Conservation (phyloP, 441 rosid genomes). For the Dalechampia spathulata region DNA sequence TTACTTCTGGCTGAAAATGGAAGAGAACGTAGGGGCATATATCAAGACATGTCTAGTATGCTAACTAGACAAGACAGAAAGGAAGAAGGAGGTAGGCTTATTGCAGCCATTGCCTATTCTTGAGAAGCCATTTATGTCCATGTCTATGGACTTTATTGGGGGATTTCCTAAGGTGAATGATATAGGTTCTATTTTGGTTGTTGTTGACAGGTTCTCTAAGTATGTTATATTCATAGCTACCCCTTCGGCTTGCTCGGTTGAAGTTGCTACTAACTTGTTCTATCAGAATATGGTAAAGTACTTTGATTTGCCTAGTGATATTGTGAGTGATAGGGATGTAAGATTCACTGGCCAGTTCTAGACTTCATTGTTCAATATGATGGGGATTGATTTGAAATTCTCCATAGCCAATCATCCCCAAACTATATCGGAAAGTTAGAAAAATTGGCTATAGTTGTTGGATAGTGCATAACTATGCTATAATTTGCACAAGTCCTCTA, state of each 20-base stretch:
- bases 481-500: not conserved
- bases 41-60: constrained; percentile 4
- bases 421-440: not conserved
- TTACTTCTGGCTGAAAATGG: not conserved
- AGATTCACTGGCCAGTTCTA: not conserved
- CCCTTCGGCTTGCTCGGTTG: too few relatives aligned
- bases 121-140: not conserved
- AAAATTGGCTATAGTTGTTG: not conserved
- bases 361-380: not conserved
- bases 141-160: not conserved
- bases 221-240: not conserved
- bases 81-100: not conserved
- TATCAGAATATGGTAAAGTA: not conserved
- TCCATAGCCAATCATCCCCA: not conserved
- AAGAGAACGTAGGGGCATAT: not conserved
- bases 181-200: not conserved
- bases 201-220: not conserved
- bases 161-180: too few relatives aligned
- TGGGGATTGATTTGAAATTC: not conserved
- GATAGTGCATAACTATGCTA: not conserved
- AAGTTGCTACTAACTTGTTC: not conserved
- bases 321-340: not conserved
- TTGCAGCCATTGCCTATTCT: not conserved
- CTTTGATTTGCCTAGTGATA: not conserved
- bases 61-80: not conserved